A percentile compares a stretch with the other conserved stretches of the same genome.
Conservation (phyloP, 2,329 filamentous ascomycete species). For the Colletotrichum godetiae region DNA sequence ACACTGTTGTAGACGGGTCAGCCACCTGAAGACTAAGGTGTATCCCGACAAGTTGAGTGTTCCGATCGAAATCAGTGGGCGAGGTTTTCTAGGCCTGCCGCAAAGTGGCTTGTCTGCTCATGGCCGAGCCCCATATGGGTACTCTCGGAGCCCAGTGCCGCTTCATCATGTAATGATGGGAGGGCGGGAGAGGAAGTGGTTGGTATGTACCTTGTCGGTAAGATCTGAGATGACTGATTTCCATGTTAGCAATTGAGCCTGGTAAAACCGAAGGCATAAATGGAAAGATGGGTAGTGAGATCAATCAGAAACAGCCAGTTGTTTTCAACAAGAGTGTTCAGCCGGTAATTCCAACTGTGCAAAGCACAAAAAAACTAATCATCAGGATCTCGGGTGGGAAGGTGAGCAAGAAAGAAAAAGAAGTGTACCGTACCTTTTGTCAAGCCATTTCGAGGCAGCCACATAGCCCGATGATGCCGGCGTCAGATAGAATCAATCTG, state of each 20-base stretch:
- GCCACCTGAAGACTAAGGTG: not conserved
- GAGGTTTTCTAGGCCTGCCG: constrained; percentile 99
- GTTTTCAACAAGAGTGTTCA: constrained; percentile 83
- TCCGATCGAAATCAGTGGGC: constrained; percentile 80
- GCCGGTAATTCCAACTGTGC: constrained; percentile 97
- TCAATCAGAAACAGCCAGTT: constrained; percentile 87
- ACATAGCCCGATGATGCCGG: constrained; percentile 8
- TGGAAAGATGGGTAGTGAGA: constrained; percentile 37
- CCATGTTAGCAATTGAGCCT: constrained; percentile 46
- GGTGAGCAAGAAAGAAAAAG: not conserved
- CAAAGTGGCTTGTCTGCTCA: constrained; percentile 91
- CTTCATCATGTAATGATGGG: constrained; percentile 76
- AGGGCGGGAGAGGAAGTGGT: constrained; percentile 29
- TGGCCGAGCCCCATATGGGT: constrained; percentile 57
- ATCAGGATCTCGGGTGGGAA: constrained; percentile 50
- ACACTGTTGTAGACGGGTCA: constrained; percentile 20
- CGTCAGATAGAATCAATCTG: constrained; percentile 18
- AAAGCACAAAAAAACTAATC: constrained; percentile 75
- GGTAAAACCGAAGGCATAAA: not conserved
- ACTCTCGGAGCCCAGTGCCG: constrained; percentile 96
- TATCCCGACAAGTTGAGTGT: constrained; percentile 19
- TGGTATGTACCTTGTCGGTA: constrained; percentile 39
- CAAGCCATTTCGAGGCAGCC: constrained; percentile 7
- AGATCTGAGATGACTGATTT: constrained; percentile 34
- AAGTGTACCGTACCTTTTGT: constrained; percentile 10